Evolutionary conservation across 345 rosid genomes (phyloP).

Genomic region (Erodium maritimum): DNA sequence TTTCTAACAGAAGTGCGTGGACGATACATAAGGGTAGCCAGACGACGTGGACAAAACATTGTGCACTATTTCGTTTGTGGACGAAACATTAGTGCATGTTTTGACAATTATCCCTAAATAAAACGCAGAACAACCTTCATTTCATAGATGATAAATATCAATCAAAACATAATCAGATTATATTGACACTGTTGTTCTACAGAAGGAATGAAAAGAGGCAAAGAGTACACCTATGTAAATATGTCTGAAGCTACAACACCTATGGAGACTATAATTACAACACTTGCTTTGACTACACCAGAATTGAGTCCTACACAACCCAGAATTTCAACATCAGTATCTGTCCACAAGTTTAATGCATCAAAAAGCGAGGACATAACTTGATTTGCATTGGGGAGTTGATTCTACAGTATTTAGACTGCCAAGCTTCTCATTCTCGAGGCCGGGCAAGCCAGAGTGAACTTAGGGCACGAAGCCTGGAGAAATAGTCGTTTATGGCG

Average conservation of each 20-base stretch:
- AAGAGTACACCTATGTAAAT: neutral
- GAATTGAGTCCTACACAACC: too few relatives aligned
- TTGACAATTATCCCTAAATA: too few relatives aligned
- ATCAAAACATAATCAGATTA: neutral
- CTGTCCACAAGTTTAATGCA: neutral
- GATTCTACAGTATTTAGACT: too few relatives aligned
- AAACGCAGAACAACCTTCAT: neutral
- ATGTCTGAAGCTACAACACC: neutral
- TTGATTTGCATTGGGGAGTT: neutral
- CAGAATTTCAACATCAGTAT: neutral
- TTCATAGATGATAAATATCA: neutral
- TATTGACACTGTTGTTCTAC: neutral
- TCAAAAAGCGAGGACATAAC: neutral
- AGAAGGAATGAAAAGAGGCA: too few relatives aligned
- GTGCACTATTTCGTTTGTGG: too few relatives aligned
- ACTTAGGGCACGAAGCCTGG: constrained; percentile 66
- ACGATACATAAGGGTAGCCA: too few relatives aligned
- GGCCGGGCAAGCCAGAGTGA: constrained; percentile 77
- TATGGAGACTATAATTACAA: neutral
- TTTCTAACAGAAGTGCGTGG: too few relatives aligned
- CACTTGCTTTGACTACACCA: neutral
- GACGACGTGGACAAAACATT: too few relatives aligned
- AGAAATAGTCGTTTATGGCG: constrained; percentile 57
- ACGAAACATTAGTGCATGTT: too few relatives aligned
- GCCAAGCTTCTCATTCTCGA: constrained; percentile 23